phyloP scores from a whole-genome alignment of 441 rosid species.

The Gossypium laxum region DNA sequence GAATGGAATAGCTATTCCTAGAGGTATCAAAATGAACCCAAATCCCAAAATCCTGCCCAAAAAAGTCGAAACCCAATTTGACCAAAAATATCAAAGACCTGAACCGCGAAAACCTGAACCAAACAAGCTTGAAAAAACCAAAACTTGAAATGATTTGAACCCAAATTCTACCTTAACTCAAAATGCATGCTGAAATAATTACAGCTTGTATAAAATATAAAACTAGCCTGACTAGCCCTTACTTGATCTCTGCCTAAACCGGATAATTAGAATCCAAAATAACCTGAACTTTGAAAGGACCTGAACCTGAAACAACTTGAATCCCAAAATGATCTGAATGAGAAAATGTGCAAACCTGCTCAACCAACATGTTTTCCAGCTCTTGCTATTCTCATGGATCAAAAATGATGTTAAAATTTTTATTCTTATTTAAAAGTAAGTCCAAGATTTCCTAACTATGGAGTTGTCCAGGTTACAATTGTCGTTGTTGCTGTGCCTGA shows the following conservation, averaged over 20 bases:
- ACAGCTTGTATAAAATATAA: not conserved
- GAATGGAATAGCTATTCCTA: not conserved
- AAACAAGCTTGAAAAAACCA: not conserved
- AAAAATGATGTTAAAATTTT: not conserved
- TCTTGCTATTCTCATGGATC: conserved; percentile 1
- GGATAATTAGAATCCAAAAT: not conserved
- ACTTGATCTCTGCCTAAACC: not conserved
- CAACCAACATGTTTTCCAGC: not conserved
- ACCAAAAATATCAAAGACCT: not conserved
- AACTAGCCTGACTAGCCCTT: not conserved
- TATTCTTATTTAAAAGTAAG: not conserved
- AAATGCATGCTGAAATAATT: not conserved
- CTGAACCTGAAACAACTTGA: not conserved
- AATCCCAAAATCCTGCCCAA: not conserved
- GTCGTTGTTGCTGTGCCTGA: conserved; percentile 98
- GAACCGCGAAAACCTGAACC: not conserved
- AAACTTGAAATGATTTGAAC: not conserved
- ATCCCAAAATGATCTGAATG: not conserved
- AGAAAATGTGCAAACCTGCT: not conserved
- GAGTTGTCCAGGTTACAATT: conserved; percentile 64
- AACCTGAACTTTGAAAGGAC: not conserved
- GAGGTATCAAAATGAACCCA: not conserved
- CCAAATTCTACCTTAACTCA: not conserved
- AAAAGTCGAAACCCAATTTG: not conserved
- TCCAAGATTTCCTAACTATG: conserved; percentile 15